Base-by-base conservation (phyloP, 352 stramenopile species). In the Pythium guiyangense region DNA sequence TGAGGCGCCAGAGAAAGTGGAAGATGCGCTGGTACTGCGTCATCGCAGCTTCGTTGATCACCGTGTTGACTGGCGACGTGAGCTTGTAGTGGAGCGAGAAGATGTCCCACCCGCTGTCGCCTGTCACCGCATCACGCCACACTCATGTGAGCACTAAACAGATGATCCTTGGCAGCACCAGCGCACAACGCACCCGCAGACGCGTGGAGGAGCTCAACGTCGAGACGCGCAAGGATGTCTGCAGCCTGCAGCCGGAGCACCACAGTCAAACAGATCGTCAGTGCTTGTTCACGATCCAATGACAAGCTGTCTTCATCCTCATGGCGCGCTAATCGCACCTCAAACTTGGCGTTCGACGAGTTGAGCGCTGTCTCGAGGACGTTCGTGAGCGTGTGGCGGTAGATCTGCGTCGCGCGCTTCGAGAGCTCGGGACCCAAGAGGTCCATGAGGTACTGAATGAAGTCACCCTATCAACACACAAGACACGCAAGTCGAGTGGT, bases 371-470 rank as follows among this genome's bases (percentile, higher is more conserved):
- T 94, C 60, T 99, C 96, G 18, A 99, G 68, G 42, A 99, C 86
- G 20, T 89, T 89, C 42, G 93, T 86, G 2, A 99, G 77, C 17
- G 96, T 97, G 73, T 99, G 96, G 2, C 91, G 87, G 68, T 98
- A 98, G 29, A 99, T 86, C 56, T 96, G 88, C 11, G 73, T 77
- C 12, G 92, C 88, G 39, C 86, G 71, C 55, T 97, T 97, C 14
- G 81, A 93, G 2, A 98, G 66, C 60, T 98, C 90, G 15, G 90
- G 86, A 20, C 88, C 82, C 48, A 98, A 64, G 18, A 94, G 63
- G 61, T 99, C 94, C 79, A 99, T 98, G 27, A 99, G 69, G 35
- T 96, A 96, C 56, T 97, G 95, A 60, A 99, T 96, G 61, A 99
- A 99, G 62, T 99, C 96, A 6, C 96, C 97, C 86, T 94, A 60